Base-by-base conservation (phyloP, 768 basidiomycete species). In the Hericium erinaceus region DNA sequence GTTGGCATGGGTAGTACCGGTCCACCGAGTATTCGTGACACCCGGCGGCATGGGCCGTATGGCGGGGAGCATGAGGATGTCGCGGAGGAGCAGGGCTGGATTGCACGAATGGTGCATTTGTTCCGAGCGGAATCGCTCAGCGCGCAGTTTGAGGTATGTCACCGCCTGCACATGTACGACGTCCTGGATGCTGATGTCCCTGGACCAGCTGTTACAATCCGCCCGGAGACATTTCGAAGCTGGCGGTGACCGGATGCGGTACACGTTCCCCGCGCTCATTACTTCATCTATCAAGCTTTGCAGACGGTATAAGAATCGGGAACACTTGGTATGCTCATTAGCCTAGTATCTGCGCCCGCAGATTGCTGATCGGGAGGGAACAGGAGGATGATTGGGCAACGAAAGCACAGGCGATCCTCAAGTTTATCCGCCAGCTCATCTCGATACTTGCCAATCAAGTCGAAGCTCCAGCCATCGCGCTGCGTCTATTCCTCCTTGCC, bases 71-170 rank as follows among this genome's bases (percentile, higher is more conserved):
- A 85, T 53, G 91, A 95, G 68, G 95, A 98, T 67, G 79, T 94
- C 75, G 95, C 94, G 0, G 97, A 99, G 70, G 97, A 99, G 70
- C 97, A 99, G 66, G 97, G 97, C 0, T 99, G 97, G 97, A 84
- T 98, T 15, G 95, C 97, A 41, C 77, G 95, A 61, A 98, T 98
- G 92, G 89, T 98, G 2, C 97, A 99, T 75, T 70, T 98, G 37
- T 97, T 98, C 82, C 76, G 86, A 20, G 80, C 91, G 0, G 92
- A 97, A 53, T 88, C 90, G 26, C 69, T 98, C 61, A 88, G 81
- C 63, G 81, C 86, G 13, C 97, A 99, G 66, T 95, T 93, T 62
- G 87, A 94, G 80, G 95, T 91, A 59, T 26, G 83, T n/a, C 18
- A 48, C 8, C 48, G n/a, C 39, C 15, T 18, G 28, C 9, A 10